Evolutionary conservation across 345 rosid genomes (phyloP), one percentile per base, ranked within the genome.

Genomic region (Trapa incisa): DNA sequence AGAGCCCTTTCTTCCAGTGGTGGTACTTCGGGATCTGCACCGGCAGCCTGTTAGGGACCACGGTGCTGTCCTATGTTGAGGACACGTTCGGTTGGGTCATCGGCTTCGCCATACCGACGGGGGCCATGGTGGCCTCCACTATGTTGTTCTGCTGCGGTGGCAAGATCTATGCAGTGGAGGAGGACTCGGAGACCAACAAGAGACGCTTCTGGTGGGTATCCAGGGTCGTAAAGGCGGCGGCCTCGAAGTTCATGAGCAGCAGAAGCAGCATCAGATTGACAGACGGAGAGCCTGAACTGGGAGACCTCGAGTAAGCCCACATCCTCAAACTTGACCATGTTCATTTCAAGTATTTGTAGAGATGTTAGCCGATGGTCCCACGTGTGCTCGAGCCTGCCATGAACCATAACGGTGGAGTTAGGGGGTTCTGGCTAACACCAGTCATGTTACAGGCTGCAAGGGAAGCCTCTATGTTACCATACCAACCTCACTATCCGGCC

Each of bases 81-180:
- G 99, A 94, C 67, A 89, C 88, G 33, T 76, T 85, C 38, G 96
- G 99, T 58, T 94, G 99, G 99, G 91, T 86, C 36, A 75, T 89
- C 1, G 96, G 99, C 43, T 94, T 91, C 8, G 89, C 96, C 33
- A 85, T 94, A 41, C 97, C 96, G 13, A 81, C 90, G 8, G 67
- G 78, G 16, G 87, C 92, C 0, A 94, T 94, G 99, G 66, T 84
- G 65, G 10, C 80, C 36, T 82, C 96, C 0, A 75, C 77, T 47
- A 67, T 57, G 39, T 65, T 91, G 56, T 87, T 94, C 67, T 71
- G 78, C 1, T 82, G 81, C 70, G 96, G 99, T 61, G 81, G 74
- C 36, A 75, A 80, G 37, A 77, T 88, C 36, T 94, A 80, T 68
- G 61, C 70, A 1, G 78, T 80, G 67, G 81, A 72, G 68, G 75